phyloP scores from a whole-genome alignment of 768 basidiomycete genomes.

The Leccinum sublutescens region DNA sequence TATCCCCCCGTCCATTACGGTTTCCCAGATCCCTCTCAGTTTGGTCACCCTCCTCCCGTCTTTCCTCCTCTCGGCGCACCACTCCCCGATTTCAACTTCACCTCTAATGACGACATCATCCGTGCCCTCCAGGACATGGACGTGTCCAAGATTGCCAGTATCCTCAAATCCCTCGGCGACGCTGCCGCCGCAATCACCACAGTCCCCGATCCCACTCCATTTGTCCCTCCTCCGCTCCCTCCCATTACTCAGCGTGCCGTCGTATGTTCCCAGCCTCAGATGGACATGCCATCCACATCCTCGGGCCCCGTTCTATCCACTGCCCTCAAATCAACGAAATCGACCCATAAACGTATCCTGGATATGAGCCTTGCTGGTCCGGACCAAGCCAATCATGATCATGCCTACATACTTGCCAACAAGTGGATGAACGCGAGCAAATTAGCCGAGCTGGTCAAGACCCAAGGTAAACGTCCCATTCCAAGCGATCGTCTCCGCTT shows the following conservation, averaged over 20 bases:
- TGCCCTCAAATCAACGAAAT: constrained; percentile 36
- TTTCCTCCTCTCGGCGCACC: constrained; percentile 21
- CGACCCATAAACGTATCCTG: constrained; percentile 38
- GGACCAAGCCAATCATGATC: constrained; percentile 49
- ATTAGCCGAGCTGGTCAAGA: constrained; percentile 64
- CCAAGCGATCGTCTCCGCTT: background rate
- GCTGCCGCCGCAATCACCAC: constrained; percentile 46
- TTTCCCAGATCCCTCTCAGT: constrained; percentile 30
- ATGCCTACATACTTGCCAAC: constrained; percentile 68
- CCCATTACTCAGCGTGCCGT: constrained; percentile 26
- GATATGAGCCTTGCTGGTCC: constrained; percentile 42
- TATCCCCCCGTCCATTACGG: constrained; percentile 31
- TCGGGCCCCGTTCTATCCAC: constrained; percentile 40
- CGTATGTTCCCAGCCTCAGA: constrained; percentile 36
- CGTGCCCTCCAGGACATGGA: constrained; percentile 74
- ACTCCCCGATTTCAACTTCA: constrained; percentile 39
- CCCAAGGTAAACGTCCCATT: constrained; percentile 49
- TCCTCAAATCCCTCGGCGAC: constrained; percentile 63
- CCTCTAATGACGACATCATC: constrained; percentile 71
- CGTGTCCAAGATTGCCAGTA: constrained; percentile 60
- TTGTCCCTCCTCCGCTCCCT: constrained; percentile 23
- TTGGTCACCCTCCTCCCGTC: constrained; percentile 24
- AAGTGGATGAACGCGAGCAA: constrained; percentile 77
- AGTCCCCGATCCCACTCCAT: constrained; percentile 14
- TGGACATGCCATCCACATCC: constrained; percentile 43